Conservation (phyloP, 495 filamentous ascomycete species). For the Neurospora sp. region DNA sequence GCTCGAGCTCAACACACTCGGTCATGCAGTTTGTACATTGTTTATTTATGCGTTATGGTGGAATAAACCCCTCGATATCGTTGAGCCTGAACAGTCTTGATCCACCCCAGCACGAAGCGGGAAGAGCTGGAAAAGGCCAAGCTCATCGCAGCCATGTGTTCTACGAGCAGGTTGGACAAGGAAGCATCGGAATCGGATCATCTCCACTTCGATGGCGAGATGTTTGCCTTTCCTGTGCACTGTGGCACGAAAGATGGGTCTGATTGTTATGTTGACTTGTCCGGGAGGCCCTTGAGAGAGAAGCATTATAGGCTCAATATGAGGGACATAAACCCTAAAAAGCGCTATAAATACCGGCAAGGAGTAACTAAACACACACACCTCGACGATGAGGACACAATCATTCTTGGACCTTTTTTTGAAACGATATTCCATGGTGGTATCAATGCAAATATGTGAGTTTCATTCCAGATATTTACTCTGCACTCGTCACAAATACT, state of each 20-base stretch:
- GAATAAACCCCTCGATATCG: neutral
- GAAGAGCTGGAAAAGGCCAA: neutral
- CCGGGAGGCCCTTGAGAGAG: neutral
- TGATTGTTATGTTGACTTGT: neutral
- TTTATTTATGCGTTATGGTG: neutral
- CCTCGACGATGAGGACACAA: neutral
- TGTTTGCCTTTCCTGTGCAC: neutral
- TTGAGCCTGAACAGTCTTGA: neutral
- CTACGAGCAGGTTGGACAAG: neutral
- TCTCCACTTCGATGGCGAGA: neutral
- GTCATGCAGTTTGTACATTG: neutral
- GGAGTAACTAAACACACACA: too few species aligned
- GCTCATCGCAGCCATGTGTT: neutral
- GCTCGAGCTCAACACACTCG: neutral
- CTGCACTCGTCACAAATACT: neutral
- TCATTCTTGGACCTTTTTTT: neutral
- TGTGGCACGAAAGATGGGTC: neutral
- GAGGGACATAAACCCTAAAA: neutral
- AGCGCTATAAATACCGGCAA: too few species aligned
- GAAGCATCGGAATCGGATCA: neutral
- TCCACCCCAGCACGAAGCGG: rapidly evolving
- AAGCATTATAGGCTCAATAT: neutral
- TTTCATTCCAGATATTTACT: neutral
- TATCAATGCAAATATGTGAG: neutral
- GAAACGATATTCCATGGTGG: neutral